phyloP scores from a whole-genome alignment of 1,284 basidiomycete species.

The Porodaedalea pini region DNA sequence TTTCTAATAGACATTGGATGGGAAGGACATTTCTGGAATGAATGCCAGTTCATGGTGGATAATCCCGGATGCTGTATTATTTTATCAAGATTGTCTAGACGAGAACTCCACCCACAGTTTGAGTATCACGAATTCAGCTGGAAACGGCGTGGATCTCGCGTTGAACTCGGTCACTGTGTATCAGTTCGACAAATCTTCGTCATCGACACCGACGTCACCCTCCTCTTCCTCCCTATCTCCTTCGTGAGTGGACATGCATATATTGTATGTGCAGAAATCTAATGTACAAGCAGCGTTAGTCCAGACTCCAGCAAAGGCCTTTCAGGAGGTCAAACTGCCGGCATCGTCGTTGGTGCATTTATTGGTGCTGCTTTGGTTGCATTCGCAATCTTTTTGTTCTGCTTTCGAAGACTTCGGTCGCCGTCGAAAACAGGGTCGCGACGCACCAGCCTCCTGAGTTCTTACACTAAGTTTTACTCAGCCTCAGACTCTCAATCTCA shows the following conservation, averaged over 20 bases:
- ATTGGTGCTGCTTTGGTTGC: not conserved
- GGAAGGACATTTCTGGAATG: constrained; percentile 22
- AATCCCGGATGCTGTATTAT: constrained; percentile 34
- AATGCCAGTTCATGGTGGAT: constrained; percentile 34
- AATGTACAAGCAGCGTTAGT: not conserved
- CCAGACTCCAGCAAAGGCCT: not conserved
- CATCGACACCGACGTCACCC: not conserved
- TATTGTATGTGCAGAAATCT: not conserved
- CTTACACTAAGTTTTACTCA: not conserved
- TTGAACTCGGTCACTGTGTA: constrained; percentile 23
- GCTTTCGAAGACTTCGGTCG: not conserved
- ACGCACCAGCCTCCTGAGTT: not conserved
- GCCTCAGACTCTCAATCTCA: not conserved
- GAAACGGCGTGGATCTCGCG: constrained; percentile 16
- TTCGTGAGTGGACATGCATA: not conserved
- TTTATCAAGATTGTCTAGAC: constrained; percentile 33
- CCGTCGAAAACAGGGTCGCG: not conserved
- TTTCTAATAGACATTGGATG: constrained; percentile 27
- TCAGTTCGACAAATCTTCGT: not conserved
- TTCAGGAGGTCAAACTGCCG: not conserved
- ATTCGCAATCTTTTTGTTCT: not conserved
- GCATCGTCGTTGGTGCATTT: not conserved
- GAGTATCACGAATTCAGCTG: constrained; percentile 27
- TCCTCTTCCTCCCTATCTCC: too few relatives aligned
- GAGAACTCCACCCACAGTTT: constrained; percentile 29